Evolutionary conservation across 164 flowering plant genomes (phyloP).

Genomic region (Platanus orientalis): DNA sequence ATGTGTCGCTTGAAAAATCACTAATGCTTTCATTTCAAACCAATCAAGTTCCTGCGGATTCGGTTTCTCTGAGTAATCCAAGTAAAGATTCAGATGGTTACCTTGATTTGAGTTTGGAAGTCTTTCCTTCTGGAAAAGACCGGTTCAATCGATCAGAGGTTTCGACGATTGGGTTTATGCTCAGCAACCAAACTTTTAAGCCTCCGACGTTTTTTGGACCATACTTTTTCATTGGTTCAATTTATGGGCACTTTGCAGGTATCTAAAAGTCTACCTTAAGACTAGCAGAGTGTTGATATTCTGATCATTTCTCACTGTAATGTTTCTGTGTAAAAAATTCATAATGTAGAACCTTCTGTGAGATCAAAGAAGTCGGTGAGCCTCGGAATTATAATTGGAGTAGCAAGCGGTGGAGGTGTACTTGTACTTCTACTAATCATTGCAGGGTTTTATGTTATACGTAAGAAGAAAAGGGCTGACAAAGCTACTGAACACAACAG

Average conservation of each 20-base stretch:
- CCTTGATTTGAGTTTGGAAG: conserved; percentile 24
- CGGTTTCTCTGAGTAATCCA: conserved; percentile 44
- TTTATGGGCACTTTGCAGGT: conserved; percentile 35
- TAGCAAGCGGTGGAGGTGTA: conserved; percentile 32
- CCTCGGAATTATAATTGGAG: conserved; percentile 37
- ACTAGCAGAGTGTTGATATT: not conserved
- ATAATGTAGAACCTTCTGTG: conserved; percentile 1
- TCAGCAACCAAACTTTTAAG: conserved; percentile 46
- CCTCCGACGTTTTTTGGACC: conserved; percentile 40
- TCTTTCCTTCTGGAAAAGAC: conserved; percentile 42
- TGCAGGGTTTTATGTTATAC: conserved; percentile 34
- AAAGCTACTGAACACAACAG: conserved; percentile 26
- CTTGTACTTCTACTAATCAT: conserved; percentile 28
- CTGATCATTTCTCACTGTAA: not conserved
- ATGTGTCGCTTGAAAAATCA: conserved; percentile 20
- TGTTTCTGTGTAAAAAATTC: not conserved
- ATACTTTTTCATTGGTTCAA: conserved; percentile 27
- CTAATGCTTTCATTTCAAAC: conserved; percentile 25
- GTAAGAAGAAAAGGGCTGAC: conserved; percentile 36
- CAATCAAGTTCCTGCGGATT: conserved; percentile 38
- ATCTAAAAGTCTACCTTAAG: conserved; percentile 3
- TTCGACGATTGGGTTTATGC: conserved; percentile 24
- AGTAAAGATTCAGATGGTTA: conserved; percentile 24
- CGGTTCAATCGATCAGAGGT: conserved; percentile 38
- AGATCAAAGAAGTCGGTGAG: conserved; percentile 26